Evolutionary conservation across 306 rosid species (phyloP).

Genomic region (Cucurbita argyrosperma): DNA sequence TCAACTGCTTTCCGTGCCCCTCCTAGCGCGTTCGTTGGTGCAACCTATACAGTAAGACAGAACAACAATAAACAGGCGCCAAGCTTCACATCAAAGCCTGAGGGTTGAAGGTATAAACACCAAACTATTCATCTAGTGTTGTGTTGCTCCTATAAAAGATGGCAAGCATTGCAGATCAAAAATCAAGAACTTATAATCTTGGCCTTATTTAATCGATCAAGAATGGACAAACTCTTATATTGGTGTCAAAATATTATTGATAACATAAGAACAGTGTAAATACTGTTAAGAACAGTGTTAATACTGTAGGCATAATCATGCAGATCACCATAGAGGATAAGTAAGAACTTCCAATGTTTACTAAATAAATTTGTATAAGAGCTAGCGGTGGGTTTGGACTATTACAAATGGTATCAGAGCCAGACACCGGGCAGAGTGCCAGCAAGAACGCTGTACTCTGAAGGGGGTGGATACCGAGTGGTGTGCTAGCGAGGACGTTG

Average conservation of each 20-base stretch:
- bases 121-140: not conserved
- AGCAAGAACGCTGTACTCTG: too few relatives aligned
- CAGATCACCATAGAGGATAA: not conserved
- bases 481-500: too few relatives aligned
- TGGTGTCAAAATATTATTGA: not conserved
- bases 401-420: too few relatives aligned
- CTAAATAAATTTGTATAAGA: not conserved
- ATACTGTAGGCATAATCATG: not conserved
- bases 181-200: not conserved
- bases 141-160: not conserved
- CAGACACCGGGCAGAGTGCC: too few relatives aligned
- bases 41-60: constrained; percentile 23
- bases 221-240: not conserved
- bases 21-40: constrained; percentile 34
- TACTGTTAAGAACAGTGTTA: not conserved
- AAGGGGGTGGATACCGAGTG: too few relatives aligned
- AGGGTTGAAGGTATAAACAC: not conserved
- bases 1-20: constrained; percentile 58
- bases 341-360: not conserved
- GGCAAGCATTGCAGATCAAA: not conserved
- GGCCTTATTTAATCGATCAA: not conserved
- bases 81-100: not conserved
- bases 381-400: too few relatives aligned
- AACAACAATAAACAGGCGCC: not conserved
- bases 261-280: not conserved